These are phyloP conservation scores for Fagopyrum tataricum DNA, from an alignment of 148 eudicot genomes.

Conservation along the genomic window DNA sequence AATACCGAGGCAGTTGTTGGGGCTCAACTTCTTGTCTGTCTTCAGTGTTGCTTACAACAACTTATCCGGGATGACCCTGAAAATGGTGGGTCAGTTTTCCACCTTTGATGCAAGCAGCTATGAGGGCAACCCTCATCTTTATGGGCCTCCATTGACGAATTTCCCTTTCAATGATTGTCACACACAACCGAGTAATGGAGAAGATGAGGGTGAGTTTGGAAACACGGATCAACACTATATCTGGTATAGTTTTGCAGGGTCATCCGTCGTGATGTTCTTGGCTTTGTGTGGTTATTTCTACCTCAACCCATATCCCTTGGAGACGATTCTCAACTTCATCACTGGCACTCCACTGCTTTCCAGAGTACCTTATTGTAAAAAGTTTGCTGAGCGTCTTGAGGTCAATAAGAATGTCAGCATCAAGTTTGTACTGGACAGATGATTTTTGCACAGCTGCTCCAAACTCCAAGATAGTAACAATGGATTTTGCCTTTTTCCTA, in stretches of 20 bases:
- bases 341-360: not conserved
- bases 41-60: conserved; percentile 14
- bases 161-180: not conserved
- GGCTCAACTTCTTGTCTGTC: not conserved
- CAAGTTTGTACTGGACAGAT: not conserved
- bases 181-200: not conserved
- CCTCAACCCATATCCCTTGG: not conserved
- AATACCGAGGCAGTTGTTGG: not conserved
- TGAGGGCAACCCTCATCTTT: conserved; percentile 14
- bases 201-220: not conserved
- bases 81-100: not conserved
- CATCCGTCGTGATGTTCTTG: not conserved
- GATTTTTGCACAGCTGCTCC: not conserved
- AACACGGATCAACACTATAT: not conserved
- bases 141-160: not conserved
- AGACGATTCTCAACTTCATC: not conserved
- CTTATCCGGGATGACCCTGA: not conserved
- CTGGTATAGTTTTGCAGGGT: conserved; percentile 6
- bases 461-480: not conserved
- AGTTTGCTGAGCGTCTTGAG: not conserved
- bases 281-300: not conserved
- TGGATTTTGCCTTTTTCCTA: not conserved
- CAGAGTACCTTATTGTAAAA: not conserved
- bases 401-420: not conserved
- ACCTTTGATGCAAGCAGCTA: conserved; percentile 19